Base-by-base conservation (phyloP, 164 flowering plant species). In the Stephania japonica region DNA sequence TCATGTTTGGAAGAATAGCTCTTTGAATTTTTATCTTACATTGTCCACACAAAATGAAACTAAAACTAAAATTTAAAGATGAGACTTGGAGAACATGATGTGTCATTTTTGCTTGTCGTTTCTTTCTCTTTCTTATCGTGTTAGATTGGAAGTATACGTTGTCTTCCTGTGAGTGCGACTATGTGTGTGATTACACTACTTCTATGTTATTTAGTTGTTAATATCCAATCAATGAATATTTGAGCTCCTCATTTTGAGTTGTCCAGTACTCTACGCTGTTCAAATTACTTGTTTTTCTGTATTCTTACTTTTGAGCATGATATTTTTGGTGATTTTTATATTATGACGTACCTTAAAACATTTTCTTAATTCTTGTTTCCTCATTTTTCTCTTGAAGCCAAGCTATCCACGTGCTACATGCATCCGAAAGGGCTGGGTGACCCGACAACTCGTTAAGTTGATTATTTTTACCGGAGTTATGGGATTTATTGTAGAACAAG, bases 401-500 rank as follows among this genome's bases (percentile, higher is more conserved):
- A 90, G 87, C 80, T 96, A 96, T 86, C 99, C 99, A 74, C 97
- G 89, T 25, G 84, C 88, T 5, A 56, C 90, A 76, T 79, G 75
- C 78, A 78, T 93, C 74, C 90, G 99, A 24, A 91, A 90, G 83
- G 83, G 97, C 78, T 93, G 97, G 95, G 93, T 93, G 81, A 75
- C 77, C 65, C 95, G 97, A 19, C 99, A 93, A 76, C 75, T 89
- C 73, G 69, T 92, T 74, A 96, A 93, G 80, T 78, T 96, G 81
- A 87, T 91, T 71, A 85, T 93, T 79, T 91, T 96, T 81, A 90
- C 95, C 4, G 99, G 98, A 78, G 67, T 96, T 10, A 93, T 93
- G 97, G 97, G 97, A 43, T 91, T 96, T 72, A 93, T 96, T 14
- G 78, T 91, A 27, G 98, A 91, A 75, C 99, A 93, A 83, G 98